Evolutionary conservation across 371 early-diverging fungal species (phyloP).

Genomic region (Mucor saturninus): DNA sequence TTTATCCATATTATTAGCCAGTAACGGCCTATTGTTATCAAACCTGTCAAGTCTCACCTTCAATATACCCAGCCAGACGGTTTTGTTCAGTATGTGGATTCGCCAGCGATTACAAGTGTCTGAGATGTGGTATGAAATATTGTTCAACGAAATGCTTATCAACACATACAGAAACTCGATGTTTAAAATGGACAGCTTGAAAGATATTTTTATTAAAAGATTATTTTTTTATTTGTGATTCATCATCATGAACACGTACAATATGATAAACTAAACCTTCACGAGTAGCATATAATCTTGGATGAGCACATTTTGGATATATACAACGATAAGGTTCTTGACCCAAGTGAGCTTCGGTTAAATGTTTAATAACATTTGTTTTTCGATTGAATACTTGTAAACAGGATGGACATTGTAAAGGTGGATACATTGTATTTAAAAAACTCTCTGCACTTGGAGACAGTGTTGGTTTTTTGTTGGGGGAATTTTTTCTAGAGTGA

Average conservation of each 20-base stretch:
- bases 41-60: constrained; percentile 58
- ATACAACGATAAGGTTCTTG: constrained; percentile 55
- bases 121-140: constrained; percentile 70
- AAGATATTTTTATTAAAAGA: neutral
- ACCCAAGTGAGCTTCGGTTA: constrained; percentile 43
- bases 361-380: constrained; percentile 54
- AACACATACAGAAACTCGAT: constrained; percentile 70
- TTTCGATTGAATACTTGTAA: constrained; percentile 42
- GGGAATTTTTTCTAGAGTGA: constrained; percentile 26
- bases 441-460: constrained; percentile 33
- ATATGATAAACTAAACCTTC: constrained; percentile 57
- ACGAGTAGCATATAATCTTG: constrained; percentile 49
- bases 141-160: constrained; percentile 62
- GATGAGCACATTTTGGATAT: constrained; percentile 44
- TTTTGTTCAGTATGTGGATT: constrained; percentile 76
- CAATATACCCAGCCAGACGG: constrained; percentile 63
- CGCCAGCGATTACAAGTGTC: constrained; percentile 61
- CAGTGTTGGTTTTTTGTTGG: constrained; percentile 35
- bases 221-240: constrained; percentile 6
- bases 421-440: constrained; percentile 43
- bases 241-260: constrained; percentile 40
- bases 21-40: constrained; percentile 50
- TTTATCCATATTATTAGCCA: constrained; percentile 21
- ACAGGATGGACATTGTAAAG: constrained; percentile 51
- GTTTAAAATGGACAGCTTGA: constrained; percentile 31